phyloP scores from a whole-genome alignment of 345 rosid genomes.

The Syzygium grande region DNA sequence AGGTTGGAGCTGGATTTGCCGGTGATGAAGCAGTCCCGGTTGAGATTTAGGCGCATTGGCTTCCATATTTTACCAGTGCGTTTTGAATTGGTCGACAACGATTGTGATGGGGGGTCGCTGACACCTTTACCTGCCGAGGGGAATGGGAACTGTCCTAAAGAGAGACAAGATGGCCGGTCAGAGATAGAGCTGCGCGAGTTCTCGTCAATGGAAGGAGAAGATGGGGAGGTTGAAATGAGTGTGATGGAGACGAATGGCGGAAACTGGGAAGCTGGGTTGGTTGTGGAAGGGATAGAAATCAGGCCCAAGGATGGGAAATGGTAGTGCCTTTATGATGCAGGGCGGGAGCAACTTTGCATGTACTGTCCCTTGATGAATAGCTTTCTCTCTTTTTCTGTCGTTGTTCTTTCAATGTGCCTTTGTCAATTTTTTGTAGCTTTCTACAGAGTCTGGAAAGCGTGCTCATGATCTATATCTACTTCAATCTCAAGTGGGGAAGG shows the following conservation, averaged over 20 bases:
- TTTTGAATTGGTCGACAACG: too few species aligned
- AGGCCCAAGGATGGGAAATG: constrained; percentile 7
- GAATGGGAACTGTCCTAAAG: not conserved
- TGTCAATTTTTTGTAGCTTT: not conserved
- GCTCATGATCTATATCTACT: not conserved
- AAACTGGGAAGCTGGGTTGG: constrained; percentile 7
- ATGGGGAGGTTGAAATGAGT: constrained; percentile 10
- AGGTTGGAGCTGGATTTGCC: constrained; percentile 2
- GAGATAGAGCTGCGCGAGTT: constrained; percentile 23
- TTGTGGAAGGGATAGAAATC: constrained; percentile 28
- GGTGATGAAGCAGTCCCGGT: not conserved
- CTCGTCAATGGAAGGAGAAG: constrained; percentile 3
- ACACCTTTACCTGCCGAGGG: not conserved
- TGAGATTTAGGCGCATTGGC: too few species aligned
- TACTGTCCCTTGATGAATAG: not conserved
- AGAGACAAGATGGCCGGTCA: constrained; percentile 20
- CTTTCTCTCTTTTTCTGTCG: not conserved
- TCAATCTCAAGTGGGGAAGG: not conserved
- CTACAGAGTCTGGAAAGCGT: not conserved
- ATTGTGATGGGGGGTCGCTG: not conserved
- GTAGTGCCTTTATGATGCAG: not conserved
- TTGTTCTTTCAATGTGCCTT: not conserved
- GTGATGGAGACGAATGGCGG: constrained; percentile 1
- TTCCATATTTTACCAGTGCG: too few species aligned
- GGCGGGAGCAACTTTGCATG: not conserved